Evolutionary conservation across 345 rosid species (phyloP).

Genomic region (Gossypium longicalyx): DNA sequence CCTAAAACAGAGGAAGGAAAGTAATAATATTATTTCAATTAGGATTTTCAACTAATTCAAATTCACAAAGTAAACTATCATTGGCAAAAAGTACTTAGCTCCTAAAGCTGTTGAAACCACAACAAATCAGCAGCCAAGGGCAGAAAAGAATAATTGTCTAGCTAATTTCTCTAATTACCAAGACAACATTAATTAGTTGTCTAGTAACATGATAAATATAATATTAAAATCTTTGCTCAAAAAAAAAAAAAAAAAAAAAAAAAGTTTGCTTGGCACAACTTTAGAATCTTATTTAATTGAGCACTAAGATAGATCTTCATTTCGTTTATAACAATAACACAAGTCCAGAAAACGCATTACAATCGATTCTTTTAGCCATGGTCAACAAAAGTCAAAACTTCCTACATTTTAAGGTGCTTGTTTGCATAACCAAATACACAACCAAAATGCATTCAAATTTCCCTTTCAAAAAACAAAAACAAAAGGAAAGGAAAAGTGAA

Average conservation of each 20-base stretch:
- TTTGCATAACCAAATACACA: not conserved
- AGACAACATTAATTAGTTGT: not conserved
- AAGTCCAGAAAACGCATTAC: not conserved
- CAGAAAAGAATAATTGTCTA: not conserved
- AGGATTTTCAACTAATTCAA: not conserved
- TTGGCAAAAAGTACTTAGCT: not conserved
- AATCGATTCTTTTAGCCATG: not conserved
- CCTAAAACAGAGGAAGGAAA: constrained; percentile 12
- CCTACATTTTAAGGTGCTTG: not conserved
- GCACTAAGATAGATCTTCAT: not conserved
- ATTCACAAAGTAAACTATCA: not conserved
- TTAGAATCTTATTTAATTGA: not conserved
- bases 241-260: too few species aligned
- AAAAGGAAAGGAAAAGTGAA: not conserved
- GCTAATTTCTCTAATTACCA: not conserved
- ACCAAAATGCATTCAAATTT: not conserved
- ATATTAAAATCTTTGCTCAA: not conserved
- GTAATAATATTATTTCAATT: not conserved
- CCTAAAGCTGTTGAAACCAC: not conserved
- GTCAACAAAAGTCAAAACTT: not conserved
- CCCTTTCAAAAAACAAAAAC: not conserved
- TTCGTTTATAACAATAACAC: not conserved
- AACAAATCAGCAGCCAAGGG: not conserved
- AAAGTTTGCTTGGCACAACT: not conserved
- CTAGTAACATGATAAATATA: not conserved